Evolutionary conservation across 2,329 filamentous ascomycete genomes (phyloP), one percentile per base, ranked within the genome.

Genomic region (Bertia moriformis): DNA sequence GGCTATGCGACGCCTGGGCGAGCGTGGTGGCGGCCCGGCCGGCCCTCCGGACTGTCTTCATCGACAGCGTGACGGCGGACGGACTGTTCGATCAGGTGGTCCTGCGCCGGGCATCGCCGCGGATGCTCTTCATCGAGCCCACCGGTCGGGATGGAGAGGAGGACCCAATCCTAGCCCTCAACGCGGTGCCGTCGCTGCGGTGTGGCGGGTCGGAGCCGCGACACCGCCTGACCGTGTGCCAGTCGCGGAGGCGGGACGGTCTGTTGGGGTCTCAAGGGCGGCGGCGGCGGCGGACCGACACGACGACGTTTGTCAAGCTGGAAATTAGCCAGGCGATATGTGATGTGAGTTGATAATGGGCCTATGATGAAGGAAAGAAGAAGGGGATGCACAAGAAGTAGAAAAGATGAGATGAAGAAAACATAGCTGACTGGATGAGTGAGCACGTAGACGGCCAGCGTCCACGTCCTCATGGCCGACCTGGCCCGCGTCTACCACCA

Each of bases 111-210:
- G 56, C 59, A 14, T 69, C 66, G 0, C 66, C 69, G 0, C 61
- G 57, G 24, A 71, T 72, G 62, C 53, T 72, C 3, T 72, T 71
- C 39, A 60, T 73, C 35, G 69, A 72, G 39, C 61, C 62, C 2
- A 54, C 53, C 0, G 47, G 58, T 37, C 15, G 7, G n/a, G 37
- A 19, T 12, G 10, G 17, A 18, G 42, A 57, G 40, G 49, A 62
- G 46, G 48, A 66, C 46, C 49, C 60, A 41, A 44, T 61, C 43
- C 43, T 55, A 39, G 45, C 62, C 14, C 54, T 66, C 35, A 54
- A 56, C 41, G 61, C 56, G 7, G 49, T 71, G 1, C 65, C 67
- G 0, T 53, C 60, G 4, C 48, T 70, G 36, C 54, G 53, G 42
- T 37, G 55, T 40, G 41, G 50, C 44, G 45, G 58, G 47, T 49